A percentile compares a stretch with the other conserved stretches of the same genome.
These are phyloP conservation scores for Coniophora puteana DNA, from an alignment of 1,284 basidiomycete species.

Conservation along the genomic window DNA sequence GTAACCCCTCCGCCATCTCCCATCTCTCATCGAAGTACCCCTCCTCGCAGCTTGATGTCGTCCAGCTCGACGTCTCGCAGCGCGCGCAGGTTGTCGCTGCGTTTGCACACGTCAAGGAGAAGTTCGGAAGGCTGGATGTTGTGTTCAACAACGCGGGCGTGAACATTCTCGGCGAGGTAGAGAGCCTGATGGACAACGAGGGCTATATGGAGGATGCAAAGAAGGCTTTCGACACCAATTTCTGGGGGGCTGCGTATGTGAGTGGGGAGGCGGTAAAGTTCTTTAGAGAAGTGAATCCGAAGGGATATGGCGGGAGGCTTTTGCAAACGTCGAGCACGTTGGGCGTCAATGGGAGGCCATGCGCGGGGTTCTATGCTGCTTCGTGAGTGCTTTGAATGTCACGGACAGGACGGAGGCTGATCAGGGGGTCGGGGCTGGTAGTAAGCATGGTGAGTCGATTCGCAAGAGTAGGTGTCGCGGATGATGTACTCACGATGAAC, in stretches of 20 bases:
- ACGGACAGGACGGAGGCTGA: neutral
- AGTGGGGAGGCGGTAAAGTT: constrained; percentile 21
- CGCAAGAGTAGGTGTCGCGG: neutral
- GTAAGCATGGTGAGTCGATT: neutral
- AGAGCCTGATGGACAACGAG: constrained; percentile 17
- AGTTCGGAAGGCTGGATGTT: constrained; percentile 39
- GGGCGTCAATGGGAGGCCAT: neutral
- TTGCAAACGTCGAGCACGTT: constrained; percentile 1
- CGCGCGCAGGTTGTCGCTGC: constrained; percentile 25
- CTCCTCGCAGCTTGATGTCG: constrained; percentile 1
- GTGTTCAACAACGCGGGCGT: constrained; percentile 34
- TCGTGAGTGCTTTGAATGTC: neutral
- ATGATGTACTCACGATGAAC: neutral
- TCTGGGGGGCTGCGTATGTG: constrained; percentile 24
- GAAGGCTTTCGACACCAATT: constrained; percentile 24
- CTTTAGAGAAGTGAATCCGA: constrained; percentile 27
- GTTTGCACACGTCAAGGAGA: constrained; percentile 27
- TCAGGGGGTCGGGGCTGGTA: neutral
- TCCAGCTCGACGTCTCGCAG: constrained; percentile 33
- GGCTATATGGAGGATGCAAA: constrained; percentile 22
- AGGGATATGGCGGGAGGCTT: neutral
- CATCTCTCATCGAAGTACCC: neutral
- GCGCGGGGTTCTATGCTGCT: neutral
- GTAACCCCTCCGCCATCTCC: constrained; percentile 1
- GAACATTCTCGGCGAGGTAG: neutral